Percentiles rank a stretch among this genome's conserved stretches.
phyloP scores from a whole-genome alignment of 2,329 filamentous ascomycete species.

The Lecanoromycetidae sp. region DNA sequence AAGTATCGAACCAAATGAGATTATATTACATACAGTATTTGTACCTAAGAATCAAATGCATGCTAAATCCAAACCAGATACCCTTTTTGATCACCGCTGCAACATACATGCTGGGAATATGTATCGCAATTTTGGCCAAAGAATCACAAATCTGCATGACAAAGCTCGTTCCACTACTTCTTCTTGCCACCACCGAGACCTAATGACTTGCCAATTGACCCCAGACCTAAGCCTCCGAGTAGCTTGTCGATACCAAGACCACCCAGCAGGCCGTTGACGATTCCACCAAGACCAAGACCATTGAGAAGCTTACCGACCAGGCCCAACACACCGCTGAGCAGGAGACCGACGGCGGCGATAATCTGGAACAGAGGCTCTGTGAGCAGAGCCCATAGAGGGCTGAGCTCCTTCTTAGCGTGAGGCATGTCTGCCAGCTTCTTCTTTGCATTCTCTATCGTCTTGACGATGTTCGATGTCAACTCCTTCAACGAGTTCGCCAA shows the following conservation, averaged over 20 bases:
- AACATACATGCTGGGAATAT: too few species aligned
- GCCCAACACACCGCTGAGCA: slow-evolving; percentile 71
- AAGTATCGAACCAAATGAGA: too few species aligned
- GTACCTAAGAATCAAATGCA: too few species aligned
- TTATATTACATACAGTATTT: too few species aligned
- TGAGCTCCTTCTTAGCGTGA: slow-evolving; percentile 87
- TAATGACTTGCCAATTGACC: slow-evolving; percentile 37
- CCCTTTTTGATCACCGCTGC: too few species aligned
- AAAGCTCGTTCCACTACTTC: slow-evolving; percentile 28
- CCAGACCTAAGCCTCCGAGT: slow-evolving; percentile 58
- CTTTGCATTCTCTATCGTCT: slow-evolving; percentile 77
- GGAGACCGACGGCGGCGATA: slow-evolving; percentile 71
- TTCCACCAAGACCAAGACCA: slow-evolving; percentile 67
- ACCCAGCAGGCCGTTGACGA: slow-evolving; percentile 68
- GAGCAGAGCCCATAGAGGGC: slow-evolving; percentile 74
- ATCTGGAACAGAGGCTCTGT: slow-evolving; percentile 87
- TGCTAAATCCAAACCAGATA: too few species aligned
- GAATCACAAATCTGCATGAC: not conserved
- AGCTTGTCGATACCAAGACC: slow-evolving; percentile 65
- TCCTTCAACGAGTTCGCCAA: slow-evolving; percentile 77
- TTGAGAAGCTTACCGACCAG: slow-evolving; percentile 71
- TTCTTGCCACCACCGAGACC: slow-evolving; percentile 44
- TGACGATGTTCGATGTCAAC: slow-evolving; percentile 66
- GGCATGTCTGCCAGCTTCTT: slow-evolving; percentile 84
- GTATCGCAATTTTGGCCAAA: slow-evolving; percentile 12